Evolutionary conservation across 2,329 filamentous ascomycete genomes (phyloP), one percentile per base, ranked within the genome.

Genomic region (Trichoderma semiorbis): DNA sequence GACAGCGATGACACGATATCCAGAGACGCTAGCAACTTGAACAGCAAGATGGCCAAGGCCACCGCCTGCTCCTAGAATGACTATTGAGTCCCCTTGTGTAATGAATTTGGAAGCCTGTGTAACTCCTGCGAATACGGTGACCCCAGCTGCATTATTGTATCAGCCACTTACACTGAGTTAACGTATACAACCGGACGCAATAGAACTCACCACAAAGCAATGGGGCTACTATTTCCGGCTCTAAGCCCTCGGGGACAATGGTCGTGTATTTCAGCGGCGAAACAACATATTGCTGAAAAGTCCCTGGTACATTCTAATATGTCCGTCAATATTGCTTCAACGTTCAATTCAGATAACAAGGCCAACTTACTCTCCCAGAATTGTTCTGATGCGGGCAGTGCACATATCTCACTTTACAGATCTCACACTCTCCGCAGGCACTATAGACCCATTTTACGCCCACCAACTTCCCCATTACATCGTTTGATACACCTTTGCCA

Each of bases 281-380:
- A 21, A 62, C 57, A 21, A 70, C 57, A 64, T 70, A 70, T 62
- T 70, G 67, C 28, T 70, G 67, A 53, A 62, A 70, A 21, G 67
- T 70, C 5, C 67, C 67, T 5, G 39, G 53, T 8, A 60, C 34
- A 39, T 63, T 61, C 39, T 61, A 21, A 3, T 5, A 7, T 34
- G 3, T 10, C 7, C 3, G 6, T 60, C 18, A 60, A 34, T 21
- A 24, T 30, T 12, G 3, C 7, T 16, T n/a, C 12, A 39, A 16
- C 28, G 21, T 24, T 36, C 2, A 18, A 39, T 18, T 26, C 11
- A 53, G 12, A 18, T 3, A 24, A 18, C 14, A 16, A 3, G 10
- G 11, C 10, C 11, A 47, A 66, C 43, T 66, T 55, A 66, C 63
- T 21, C 63, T 53, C 21, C 67, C 67, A 1, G 67, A 70, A 36